These are phyloP conservation scores for Termitomyces sp. DNA, from an alignment of 768 basidiomycete genomes.

Conservation along the genomic window DNA sequence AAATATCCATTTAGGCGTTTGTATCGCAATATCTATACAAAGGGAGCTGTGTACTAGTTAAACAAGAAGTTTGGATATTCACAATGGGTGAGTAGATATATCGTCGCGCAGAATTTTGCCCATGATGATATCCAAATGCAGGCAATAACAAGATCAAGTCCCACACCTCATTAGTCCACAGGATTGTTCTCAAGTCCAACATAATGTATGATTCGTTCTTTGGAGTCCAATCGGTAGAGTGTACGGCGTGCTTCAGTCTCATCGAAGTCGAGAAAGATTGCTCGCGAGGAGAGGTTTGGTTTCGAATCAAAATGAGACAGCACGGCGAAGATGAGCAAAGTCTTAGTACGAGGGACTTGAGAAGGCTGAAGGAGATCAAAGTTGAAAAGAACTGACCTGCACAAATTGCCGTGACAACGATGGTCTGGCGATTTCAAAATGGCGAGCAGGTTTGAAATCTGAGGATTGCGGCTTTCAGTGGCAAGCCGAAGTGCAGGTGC, in stretches of 20 bases:
- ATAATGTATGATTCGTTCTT: background rate
- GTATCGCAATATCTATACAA: background rate
- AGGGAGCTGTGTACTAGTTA: background rate
- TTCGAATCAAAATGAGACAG: no score
- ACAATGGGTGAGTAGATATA: background rate
- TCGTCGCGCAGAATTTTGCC: background rate
- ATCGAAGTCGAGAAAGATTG: background rate
- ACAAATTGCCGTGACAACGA: no score
- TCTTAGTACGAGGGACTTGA: no score
- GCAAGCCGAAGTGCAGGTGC: no score
- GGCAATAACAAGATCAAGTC: background rate
- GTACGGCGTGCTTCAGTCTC: no score
- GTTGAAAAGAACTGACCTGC: no score
- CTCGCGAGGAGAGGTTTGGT: background rate
- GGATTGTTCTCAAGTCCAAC: background rate
- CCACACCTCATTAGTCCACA: background rate
- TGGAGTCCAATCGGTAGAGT: background rate
- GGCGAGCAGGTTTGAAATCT: no score
- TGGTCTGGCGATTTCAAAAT: no score
- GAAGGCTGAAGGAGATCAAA: no score
- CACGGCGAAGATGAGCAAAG: no score
- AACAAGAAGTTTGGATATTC: background rate
- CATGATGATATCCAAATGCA: background rate
- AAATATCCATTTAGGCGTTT: background rate
- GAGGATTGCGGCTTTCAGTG: no score